Percentiles rank a stretch among this genome's conserved stretches.
Evolutionary conservation across 2,329 filamentous ascomycete species (phyloP).

Genomic region (Sporothrix phasma): DNA sequence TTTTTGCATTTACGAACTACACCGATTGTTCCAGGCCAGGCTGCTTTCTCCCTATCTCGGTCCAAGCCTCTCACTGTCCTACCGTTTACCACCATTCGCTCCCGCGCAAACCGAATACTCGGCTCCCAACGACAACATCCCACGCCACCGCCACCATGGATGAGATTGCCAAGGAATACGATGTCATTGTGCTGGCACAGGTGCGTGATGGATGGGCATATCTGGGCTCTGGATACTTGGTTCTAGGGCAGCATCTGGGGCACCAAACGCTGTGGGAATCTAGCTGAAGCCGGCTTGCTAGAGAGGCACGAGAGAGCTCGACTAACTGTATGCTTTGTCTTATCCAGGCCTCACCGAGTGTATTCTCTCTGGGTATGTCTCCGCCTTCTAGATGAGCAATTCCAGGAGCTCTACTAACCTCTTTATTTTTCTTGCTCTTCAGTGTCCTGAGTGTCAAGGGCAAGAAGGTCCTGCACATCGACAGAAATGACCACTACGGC

Average conservation of each 20-base stretch:
- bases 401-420: neutral
- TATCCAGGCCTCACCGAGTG: constrained; percentile 85
- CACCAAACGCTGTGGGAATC: neutral
- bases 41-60: neutral
- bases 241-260: too few relatives aligned
- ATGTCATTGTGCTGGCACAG: constrained; percentile 96
- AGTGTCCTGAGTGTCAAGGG: constrained; percentile 96
- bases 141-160: constrained; percentile 56
- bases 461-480: constrained; percentile 98
- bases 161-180: constrained; percentile 96
- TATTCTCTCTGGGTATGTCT: constrained; percentile 77
- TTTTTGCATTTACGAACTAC: constrained; percentile 3
- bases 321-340: neutral
- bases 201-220: constrained; percentile 40
- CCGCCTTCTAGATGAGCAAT: neutral
- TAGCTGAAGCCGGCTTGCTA: too few relatives aligned
- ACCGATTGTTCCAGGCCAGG: constrained; percentile 13
- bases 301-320: neutral
- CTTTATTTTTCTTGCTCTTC: constrained; percentile 18
- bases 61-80: neutral
- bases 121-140: neutral
- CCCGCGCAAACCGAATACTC: neutral
- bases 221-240: neutral
- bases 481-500: constrained; percentile 97
- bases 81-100: neutral